Evolutionary conservation across 495 filamentous ascomycete species (phyloP), one percentile per base, ranked within the genome.

Genomic region (Poronia punctata): DNA sequence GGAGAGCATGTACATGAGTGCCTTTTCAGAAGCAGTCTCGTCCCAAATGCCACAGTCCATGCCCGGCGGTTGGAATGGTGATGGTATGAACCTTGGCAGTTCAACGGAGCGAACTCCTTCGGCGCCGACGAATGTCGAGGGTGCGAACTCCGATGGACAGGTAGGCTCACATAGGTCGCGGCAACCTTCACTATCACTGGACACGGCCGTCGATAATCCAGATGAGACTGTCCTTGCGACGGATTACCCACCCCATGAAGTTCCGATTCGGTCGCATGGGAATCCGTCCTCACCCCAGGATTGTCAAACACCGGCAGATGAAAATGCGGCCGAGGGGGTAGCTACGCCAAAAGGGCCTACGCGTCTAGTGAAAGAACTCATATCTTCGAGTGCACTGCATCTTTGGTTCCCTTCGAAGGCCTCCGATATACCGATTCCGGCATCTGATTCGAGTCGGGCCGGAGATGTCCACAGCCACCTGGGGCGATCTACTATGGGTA

Each of bases 1-100:
- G 0, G 83, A 90, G 51, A 97, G 92, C 61, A 83, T 99, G 80
- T 97, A 97, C 48, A 89, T 96, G 72, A 76, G 73, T 40, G 72
- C 73, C 3, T 69, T 75, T 28, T 73, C 70, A 5, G 43, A 71
- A 27, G 52, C 59, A 11, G 48, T 45, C 10, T 60, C 62, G 2
- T 51, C 49, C 34, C 52, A 67, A 61, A 22, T 71, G 54, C 53
- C 62, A 57, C 62, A 60, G 24, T 46, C 48, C 3, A 79, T 83
- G 61, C 80, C 80, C 9, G 80, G 79, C 4, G 69, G 60, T 23
- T 83, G 78, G 80, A 75, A 74, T 47, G 71, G 61, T 4, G n/a
- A n/a, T n/a, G n/a, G n/a, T n/a, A n/a, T n/a, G 62, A 46, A 21
- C 20, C 46, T 17, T 36, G n/a, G n/a, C n/a, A n/a, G n/a, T n/a